Conservation (phyloP, 169 alveolate genomes). For the Plasmodium vivax region DNA sequence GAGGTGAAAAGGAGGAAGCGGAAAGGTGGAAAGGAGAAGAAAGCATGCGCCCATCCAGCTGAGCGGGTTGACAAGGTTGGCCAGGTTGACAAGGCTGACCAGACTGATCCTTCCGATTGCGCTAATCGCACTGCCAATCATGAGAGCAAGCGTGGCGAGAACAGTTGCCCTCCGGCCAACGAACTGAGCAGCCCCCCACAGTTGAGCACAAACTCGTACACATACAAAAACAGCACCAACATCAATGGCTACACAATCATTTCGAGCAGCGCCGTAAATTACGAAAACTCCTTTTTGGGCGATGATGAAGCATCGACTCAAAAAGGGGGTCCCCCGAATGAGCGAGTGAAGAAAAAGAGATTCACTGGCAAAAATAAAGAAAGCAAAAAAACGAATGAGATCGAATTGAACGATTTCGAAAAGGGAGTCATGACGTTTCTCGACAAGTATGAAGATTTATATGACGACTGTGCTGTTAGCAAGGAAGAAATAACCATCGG, state of each 20-base stretch:
- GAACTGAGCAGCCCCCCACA: not conserved
- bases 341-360: not conserved
- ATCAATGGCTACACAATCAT: not conserved
- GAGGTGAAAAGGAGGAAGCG: not conserved
- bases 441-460: slow-evolving; percentile 13
- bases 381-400: not conserved
- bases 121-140: not conserved
- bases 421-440: slow-evolving; percentile 6
- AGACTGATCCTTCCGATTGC: not conserved
- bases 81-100: not conserved
- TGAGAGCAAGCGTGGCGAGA: not conserved
- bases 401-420: slow-evolving; percentile 32
- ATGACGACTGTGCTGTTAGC: slow-evolving; percentile 33
- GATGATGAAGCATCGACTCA: not conserved
- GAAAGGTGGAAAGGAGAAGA: not conserved
- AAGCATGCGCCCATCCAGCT: not conserved
- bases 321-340: not conserved
- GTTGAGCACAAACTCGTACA: not conserved
- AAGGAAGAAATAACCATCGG: slow-evolving; percentile 47
- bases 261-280: not conserved
- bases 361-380: not conserved
- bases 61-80: not conserved
- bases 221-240: not conserved
- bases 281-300: not conserved
- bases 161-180: not conserved